phyloP scores from a whole-genome alignment of 1,284 basidiomycete genomes.

The Ceratorhiza oryzae-sativae region DNA sequence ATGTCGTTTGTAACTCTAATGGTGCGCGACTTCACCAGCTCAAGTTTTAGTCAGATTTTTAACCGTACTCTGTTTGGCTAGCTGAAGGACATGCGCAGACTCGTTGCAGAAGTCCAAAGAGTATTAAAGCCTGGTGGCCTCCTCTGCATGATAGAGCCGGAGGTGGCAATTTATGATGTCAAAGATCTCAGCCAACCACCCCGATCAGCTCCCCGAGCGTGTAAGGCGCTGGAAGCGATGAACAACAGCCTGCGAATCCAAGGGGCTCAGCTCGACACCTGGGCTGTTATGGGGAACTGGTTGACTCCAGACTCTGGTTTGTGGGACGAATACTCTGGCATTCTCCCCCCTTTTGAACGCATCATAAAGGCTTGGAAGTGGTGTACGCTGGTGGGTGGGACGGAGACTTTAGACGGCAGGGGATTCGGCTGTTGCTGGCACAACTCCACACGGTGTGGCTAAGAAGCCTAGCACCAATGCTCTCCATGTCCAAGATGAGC shows the following conservation, averaged over 20 bases:
- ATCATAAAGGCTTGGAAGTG: background rate
- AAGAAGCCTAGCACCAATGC: background rate
- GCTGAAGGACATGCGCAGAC: slow-evolving; percentile 3
- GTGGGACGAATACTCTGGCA: background rate
- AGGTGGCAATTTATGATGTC: slow-evolving; percentile 3
- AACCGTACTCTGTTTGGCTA: background rate
- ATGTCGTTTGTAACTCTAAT: slow-evolving; percentile 14
- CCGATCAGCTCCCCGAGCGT: slow-evolving; percentile 2
- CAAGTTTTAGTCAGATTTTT: background rate
- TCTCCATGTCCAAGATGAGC: background rate
- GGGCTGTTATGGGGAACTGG: slow-evolving; percentile 1
- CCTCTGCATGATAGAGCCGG: slow-evolving; percentile 16
- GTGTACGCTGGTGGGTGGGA: slow-evolving; percentile 32
- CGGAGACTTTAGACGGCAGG: slow-evolving; percentile 1
- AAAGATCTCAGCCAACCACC: background rate
- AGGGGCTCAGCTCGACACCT: slow-evolving; percentile 18
- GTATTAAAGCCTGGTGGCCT: slow-evolving; percentile 25
- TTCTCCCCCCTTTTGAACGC: slow-evolving; percentile 15
- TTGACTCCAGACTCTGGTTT: slow-evolving; percentile 5
- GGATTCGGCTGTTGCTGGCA: slow-evolving; percentile 19
- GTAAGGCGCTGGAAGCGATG: background rate
- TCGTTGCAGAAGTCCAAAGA: slow-evolving; percentile 23
- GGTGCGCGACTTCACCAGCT: background rate
- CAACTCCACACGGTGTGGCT: background rate
- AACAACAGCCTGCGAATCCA: background rate